Percentiles rank a stretch among this genome's conserved stretches.
Conservation (phyloP, 345 rosid species). For the Acer saccharum region DNA sequence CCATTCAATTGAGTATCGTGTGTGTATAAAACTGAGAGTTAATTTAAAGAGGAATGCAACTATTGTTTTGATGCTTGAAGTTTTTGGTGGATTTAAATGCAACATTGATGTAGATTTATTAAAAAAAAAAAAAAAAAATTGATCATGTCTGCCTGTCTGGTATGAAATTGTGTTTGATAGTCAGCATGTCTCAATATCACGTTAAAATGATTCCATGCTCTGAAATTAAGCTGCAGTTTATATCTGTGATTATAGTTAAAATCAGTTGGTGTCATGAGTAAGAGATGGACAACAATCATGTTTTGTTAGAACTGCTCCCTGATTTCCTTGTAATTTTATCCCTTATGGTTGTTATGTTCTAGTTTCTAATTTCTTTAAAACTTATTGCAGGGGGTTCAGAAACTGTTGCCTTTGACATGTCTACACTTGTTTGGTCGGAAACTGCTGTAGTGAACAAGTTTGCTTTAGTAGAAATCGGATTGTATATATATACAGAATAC, state of each 20-base stretch:
- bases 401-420: conserved; percentile 92
- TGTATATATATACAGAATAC: too few species aligned
- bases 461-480: too few species aligned
- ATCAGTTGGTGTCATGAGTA: not conserved
- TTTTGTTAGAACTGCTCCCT: conserved; percentile 5
- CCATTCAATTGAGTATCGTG: not conserved
- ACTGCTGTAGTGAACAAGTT: too few species aligned
- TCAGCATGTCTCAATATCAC: not conserved
- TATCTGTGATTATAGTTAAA: not conserved
- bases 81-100: not conserved
- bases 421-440: conserved; percentile 87
- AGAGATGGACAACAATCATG: not conserved
- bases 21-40: conserved; percentile 2
- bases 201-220: not conserved
- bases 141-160: not conserved
- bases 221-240: not conserved
- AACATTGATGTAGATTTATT: conserved; percentile 1
- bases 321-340: not conserved
- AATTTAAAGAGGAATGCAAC: not conserved
- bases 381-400: conserved; percentile 84
- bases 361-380: conserved; percentile 10
- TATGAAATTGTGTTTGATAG: not conserved
- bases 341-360: conserved; percentile 3
- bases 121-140: not conserved
- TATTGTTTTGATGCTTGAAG: not conserved